These are phyloP conservation scores for Daedaleopsis sinensis DNA, from an alignment of 768 basidiomycete species.

Conservation along the genomic window DNA sequence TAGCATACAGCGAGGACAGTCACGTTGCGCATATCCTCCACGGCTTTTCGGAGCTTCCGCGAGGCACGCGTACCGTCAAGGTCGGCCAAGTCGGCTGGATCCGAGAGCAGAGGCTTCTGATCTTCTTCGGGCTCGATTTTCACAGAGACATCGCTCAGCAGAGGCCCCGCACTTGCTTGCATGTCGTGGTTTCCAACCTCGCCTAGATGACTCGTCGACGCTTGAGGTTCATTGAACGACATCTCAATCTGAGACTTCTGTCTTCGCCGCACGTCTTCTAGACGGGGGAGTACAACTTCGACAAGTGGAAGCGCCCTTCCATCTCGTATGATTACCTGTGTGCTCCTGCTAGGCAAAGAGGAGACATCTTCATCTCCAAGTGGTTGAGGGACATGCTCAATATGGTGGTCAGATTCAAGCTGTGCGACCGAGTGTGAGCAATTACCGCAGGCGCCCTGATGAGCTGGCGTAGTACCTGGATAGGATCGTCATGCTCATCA, in stretches of 20 bases:
- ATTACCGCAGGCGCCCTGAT: no score
- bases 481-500: no score
- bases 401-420: no score
- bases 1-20: not conserved
- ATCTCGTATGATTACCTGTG: no score
- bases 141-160: not conserved
- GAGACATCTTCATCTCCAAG: no score
- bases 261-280: not conserved
- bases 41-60: not conserved
- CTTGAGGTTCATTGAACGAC: not conserved
- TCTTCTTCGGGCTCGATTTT: not conserved
- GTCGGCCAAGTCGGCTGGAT: not conserved
- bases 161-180: not conserved
- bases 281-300: not conserved
- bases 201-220: not conserved
- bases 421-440: no score
- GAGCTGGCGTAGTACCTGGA: no score
- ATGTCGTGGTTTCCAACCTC: not conserved
- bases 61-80: not conserved
- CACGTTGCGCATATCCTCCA: not conserved
- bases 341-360: no score
- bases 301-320: not conserved
- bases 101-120: not conserved
- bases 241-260: not conserved
- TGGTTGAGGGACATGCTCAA: no score